A percentile compares a stretch with the other conserved stretches of the same genome.
These are phyloP conservation scores for Rhynchospora tenuis DNA, from an alignment of 176 grass and related monocot genomes.

Conservation along the genomic window DNA sequence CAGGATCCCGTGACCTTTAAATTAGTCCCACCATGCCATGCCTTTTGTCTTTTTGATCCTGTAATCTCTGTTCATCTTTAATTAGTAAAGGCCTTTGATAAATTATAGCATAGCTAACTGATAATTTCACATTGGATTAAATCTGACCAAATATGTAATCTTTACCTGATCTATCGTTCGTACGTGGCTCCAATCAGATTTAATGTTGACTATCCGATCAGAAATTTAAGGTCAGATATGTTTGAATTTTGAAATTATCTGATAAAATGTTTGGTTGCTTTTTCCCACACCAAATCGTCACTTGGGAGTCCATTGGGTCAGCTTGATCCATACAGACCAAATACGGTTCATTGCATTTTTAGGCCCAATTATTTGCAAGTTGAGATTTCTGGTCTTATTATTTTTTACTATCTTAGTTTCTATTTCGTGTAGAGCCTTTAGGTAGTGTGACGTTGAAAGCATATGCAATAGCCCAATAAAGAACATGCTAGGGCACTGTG, in stretches of 20 bases:
- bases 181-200: not conserved
- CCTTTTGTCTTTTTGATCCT: conserved; percentile 3
- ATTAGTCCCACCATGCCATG: conserved; percentile 3
- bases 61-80: not conserved
- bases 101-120: too few species aligned
- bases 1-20: conserved; percentile 19
- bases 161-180: not conserved
- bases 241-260: too few species aligned
- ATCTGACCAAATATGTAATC: not conserved
- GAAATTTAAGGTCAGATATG: not conserved
- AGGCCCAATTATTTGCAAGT: not conserved
- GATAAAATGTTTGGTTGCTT: too few species aligned
- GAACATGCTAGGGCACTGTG: not conserved
- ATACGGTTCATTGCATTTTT: not conserved
- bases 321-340: not conserved
- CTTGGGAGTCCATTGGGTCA: not conserved
- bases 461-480: not conserved
- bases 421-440: not conserved
- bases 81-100: not conserved
- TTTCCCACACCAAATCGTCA: too few species aligned
- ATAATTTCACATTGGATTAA: not conserved
- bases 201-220: not conserved
- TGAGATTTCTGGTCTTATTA: not conserved
- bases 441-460: too few species aligned
- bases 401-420: too few species aligned